Evolutionary conservation across 305 asterid species (phyloP), one percentile per base, ranked within the genome.

Genomic region (Coffea humblotiana): DNA sequence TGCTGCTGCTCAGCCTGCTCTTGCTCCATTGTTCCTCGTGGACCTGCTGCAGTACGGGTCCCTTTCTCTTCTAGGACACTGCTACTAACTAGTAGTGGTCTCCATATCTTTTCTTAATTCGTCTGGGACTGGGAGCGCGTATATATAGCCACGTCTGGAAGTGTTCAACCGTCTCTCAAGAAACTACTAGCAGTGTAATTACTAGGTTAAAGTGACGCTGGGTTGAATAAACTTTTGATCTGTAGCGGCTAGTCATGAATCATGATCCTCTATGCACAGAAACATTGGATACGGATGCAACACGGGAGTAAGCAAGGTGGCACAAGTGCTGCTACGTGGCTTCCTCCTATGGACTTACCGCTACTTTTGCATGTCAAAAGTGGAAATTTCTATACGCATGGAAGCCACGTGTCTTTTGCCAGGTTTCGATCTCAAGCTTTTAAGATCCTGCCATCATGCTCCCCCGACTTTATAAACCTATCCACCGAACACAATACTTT

Each of bases 261-360:
- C 18, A 51, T 14, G 60, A 16, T 54, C 23, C 60, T 54, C 60
- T 54, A 21, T 13, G 58, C 23, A 54, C 23, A 54, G 60, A 16
- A 12, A 8, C 13, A 15, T 15, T 54, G 19, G 7, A 56, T 35
- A 21, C 18, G 29, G 54, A 43, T 0, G 25, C 37, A 37, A 18
- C 5, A 37, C 43, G 43, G n/a, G 32, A 8, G 18, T 9, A 1
- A 49, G 52, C 35, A 75, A n/a, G 23, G 4, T 60, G 56, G n/a
- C 21, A 29, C n/a, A 29, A 13, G 40, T 52, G 63, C 40, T 52
- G 63, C 40, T 16, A 70, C 81, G 81, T 78, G 81, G 76, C 71
- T 6, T 47, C 43, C 8, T 63, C 0, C 37, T 8, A 35, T 19
- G 4, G 2, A 7, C 2, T 10, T 23, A 15, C 1, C 47, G 27